These are phyloP conservation scores for Russula compacta DNA, from an alignment of 768 basidiomycete species.

Conservation along the genomic window DNA sequence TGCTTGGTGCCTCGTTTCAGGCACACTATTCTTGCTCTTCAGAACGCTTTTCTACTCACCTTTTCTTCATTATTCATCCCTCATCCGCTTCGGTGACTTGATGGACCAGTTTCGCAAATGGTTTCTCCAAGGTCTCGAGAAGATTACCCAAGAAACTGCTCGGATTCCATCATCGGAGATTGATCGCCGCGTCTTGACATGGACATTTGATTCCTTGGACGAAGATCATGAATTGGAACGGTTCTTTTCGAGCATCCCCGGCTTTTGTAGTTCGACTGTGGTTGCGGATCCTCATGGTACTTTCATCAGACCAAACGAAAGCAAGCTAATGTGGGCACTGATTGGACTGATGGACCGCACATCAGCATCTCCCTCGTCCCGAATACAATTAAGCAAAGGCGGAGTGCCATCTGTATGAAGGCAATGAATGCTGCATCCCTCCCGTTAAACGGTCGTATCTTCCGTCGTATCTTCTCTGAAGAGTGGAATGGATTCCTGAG, in stretches of 20 bases:
- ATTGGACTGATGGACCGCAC: neutral
- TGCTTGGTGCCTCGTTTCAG: neutral
- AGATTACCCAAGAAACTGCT: neutral
- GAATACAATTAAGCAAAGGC: neutral
- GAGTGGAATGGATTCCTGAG: constrained; percentile 1
- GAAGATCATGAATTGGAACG: neutral
- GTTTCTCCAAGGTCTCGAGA: neutral
- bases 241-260: neutral
- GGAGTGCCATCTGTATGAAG: neutral
- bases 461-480: neutral
- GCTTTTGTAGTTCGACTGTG: neutral
- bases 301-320: neutral
- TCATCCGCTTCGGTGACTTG: neutral
- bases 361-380: neutral
- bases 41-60: neutral
- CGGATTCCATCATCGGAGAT: neutral
- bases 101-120: neutral
- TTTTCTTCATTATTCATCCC: neutral
- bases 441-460: neutral
- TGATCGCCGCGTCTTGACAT: neutral
- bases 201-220: neutral
- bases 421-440: neutral
- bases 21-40: neutral
- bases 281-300: neutral
- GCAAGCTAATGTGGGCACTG: neutral